Evolutionary conservation across 345 rosid species (phyloP), one percentile per base, ranked within the genome.

Genomic region (Eucalyptus pauciflora): DNA sequence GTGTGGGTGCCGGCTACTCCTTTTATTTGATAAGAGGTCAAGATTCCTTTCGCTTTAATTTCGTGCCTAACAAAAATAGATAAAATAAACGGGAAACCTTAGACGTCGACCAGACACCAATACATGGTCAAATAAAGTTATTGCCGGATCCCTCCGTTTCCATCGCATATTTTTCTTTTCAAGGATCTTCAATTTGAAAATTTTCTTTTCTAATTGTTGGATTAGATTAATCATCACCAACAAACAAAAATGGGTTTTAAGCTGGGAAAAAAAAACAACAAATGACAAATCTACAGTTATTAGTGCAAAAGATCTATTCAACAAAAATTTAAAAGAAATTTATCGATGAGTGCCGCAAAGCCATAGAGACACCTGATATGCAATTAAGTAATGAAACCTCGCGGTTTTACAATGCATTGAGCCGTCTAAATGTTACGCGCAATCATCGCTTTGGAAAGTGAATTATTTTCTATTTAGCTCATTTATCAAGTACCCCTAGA

Each of bases 341-440:
- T 37, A 10, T 76, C 1, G 27, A 76, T 76, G 46, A 76, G 27
- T 3, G 27, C 27, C 4, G 46, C 27, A 6, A 37, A 76, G 45
- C 14, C 8, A 13, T 10, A 10, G 14, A 71, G 46, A 22, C 27
- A 76, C 27, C 1, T 71, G 8, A 71, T 37, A 71, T 18, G 46
- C 27, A 71, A 71, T 18, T 37, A 71, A 18, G 1, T 18, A 71
- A 71, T 6, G 81, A 33, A 37, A 33, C 27, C 13, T 31, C 2
- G 4, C 0, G 0, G 2, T 37, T 20, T 71, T 71, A 18, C 45
- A 33, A 69, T 69, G 24, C 81, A 69, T 71, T 18, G 14, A 37
- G 1, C 0, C 3, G 7, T 17, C 81, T 17, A 5, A 22, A 11
- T 69, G 25, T 69, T 33, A 5, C 2, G 2, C 2, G 1, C 80